Evolutionary conservation across 73 alveolate species (phyloP).

Genomic region (Tetrahymena borealis): DNA sequence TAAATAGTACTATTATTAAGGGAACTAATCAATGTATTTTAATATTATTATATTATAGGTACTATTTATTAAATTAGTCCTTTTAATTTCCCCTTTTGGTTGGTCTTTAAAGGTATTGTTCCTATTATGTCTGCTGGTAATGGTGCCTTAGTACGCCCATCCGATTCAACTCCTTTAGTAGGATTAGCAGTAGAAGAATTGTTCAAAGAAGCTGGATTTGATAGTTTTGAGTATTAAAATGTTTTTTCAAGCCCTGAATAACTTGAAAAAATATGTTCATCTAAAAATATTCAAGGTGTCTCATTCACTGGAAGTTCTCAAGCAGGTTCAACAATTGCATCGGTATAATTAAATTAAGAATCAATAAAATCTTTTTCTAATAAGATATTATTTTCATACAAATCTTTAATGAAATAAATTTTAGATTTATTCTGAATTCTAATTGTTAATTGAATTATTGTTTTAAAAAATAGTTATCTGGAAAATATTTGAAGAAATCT

Average conservation of each 20-base stretch:
- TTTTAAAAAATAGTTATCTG: conserved; percentile 47
- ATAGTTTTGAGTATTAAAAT: conserved; percentile 47
- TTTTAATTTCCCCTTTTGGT: conserved; percentile 80
- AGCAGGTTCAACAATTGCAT: conserved; percentile 71
- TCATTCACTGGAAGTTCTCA: conserved; percentile 62
- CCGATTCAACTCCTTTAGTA: conserved; percentile 52
- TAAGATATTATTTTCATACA: too few relatives aligned
- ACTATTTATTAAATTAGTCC: conserved; percentile 60
- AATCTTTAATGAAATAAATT: too few relatives aligned
- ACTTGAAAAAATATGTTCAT: conserved; percentile 44
- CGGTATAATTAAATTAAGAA: too few relatives aligned
- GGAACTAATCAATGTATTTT: neutral
- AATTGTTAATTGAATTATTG: neutral
- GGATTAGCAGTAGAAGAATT: conserved; percentile 54
- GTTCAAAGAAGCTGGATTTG: conserved; percentile 57
- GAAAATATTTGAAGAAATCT: conserved; percentile 55
- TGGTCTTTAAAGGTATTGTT: conserved; percentile 55
- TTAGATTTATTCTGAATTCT: neutral
- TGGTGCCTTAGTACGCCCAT: conserved; percentile 56
- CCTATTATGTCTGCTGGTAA: conserved; percentile 66
- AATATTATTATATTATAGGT: conserved; percentile 35
- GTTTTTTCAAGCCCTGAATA: conserved; percentile 46
- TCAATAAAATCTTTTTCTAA: too few relatives aligned
- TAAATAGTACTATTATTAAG: neutral
- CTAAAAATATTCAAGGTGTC: conserved; percentile 57